Evolutionary conservation across 768 basidiomycete genomes (phyloP).

Genomic region (Phylloporus arenicola): DNA sequence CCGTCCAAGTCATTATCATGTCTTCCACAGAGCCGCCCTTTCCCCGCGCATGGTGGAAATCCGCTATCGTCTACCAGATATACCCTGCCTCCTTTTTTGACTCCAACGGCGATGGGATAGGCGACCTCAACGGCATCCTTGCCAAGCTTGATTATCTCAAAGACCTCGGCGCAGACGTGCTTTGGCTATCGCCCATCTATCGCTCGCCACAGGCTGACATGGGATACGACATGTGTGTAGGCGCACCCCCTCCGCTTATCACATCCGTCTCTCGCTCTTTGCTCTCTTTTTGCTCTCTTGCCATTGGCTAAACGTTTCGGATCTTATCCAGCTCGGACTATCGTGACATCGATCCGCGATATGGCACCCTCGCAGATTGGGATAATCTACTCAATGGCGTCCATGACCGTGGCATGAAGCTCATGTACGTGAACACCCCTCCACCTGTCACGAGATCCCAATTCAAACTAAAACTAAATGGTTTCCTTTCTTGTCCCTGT

Average conservation of each 20-base stretch:
- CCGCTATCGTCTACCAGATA: slow-evolving; percentile 58
- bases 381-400: slow-evolving; percentile 47
- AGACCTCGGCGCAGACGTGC: slow-evolving; percentile 57
- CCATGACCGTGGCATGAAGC: slow-evolving; percentile 63
- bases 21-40: slow-evolving; percentile 14
- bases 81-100: slow-evolving; percentile 69
- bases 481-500: neutral
- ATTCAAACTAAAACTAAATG: neutral
- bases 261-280: neutral
- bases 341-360: slow-evolving; percentile 54
- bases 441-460: slow-evolving; percentile 13
- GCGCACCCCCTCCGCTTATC: neutral
- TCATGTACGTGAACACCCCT: slow-evolving; percentile 42
- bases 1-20: slow-evolving; percentile 5
- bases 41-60: slow-evolving; percentile 51
- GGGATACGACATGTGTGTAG: slow-evolving; percentile 63
- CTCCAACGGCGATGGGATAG: slow-evolving; percentile 65
- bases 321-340: slow-evolving; percentile 53
- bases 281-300: neutral
- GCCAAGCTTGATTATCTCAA: slow-evolving; percentile 64
- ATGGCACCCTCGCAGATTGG: slow-evolving; percentile 61
- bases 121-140: slow-evolving; percentile 63
- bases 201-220: slow-evolving; percentile 63
- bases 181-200: slow-evolving; percentile 65
- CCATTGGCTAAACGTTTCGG: neutral